These are phyloP conservation scores for Cucumis sativus DNA, from an alignment of 306 rosid species.

Conservation along the genomic window DNA sequence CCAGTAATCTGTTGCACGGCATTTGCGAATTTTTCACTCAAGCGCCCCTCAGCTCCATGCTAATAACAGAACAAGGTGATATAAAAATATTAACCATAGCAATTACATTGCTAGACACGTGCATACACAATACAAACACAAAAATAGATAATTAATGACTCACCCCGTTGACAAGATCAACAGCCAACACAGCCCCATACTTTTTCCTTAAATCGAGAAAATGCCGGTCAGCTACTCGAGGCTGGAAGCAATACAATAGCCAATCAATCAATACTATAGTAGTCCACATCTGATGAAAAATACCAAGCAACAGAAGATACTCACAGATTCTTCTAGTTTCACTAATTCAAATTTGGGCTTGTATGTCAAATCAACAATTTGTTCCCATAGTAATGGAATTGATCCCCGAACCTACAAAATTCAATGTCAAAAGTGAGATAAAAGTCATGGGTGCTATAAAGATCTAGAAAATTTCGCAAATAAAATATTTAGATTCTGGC, in stretches of 20 bases:
- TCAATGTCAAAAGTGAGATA: not conserved
- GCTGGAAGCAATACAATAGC: conserved; percentile 40
- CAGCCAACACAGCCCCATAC: conserved; percentile 76
- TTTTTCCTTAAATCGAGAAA: conserved; percentile 85
- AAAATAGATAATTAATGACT: conserved; percentile 6
- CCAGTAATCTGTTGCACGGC: conserved; percentile 49
- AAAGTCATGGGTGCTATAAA: not conserved
- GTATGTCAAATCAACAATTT: conserved; percentile 85
- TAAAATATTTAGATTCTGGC: not conserved
- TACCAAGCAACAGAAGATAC: conserved; percentile 22
- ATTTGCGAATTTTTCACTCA: conserved; percentile 58
- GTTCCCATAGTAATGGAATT: conserved; percentile 87
- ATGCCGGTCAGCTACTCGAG: conserved; percentile 75
- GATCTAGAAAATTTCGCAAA: not conserved
- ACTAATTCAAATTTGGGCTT: conserved; percentile 78
- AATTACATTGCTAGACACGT: not conserved
- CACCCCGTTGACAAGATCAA: conserved; percentile 92
- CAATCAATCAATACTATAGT: conserved; percentile 7
- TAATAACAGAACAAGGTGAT: conserved; percentile 16
- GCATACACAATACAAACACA: not conserved
- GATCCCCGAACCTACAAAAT: conserved; percentile 82
- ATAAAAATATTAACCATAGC: not conserved
- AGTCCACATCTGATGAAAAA: not conserved
- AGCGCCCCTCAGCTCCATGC: conserved; percentile 96
- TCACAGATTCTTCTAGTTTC: conserved; percentile 74